A percentile compares a stretch with the other conserved stretches of the same genome.
phyloP scores from a whole-genome alignment of 108 stramenopile genomes.

The Pseudonitzschia pungens region DNA sequence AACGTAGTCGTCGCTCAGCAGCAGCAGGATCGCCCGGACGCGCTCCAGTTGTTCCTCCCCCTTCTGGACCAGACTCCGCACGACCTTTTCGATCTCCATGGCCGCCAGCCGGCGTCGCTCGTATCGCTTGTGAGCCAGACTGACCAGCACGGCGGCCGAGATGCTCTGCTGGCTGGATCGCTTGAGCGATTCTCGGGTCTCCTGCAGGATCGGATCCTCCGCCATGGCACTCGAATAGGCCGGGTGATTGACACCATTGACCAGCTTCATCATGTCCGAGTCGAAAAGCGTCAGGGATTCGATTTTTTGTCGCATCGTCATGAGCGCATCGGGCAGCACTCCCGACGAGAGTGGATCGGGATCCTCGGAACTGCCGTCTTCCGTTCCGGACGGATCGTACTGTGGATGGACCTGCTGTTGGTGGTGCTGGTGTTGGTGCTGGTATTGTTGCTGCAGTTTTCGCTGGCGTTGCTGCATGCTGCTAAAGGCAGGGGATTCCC shows the following conservation, averaged over 20 bases:
- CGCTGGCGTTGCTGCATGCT: slow-evolving; percentile 4
- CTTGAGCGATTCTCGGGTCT: slow-evolving; percentile 71
- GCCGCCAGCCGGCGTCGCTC: slow-evolving; percentile 86
- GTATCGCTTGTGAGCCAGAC: slow-evolving; percentile 86
- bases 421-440: neutral
- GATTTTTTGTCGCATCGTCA: slow-evolving; percentile 77
- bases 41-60: slow-evolving; percentile 59
- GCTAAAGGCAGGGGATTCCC: neutral
- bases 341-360: slow-evolving; percentile 41
- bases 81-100: slow-evolving; percentile 92
- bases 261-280: slow-evolving; percentile 60
- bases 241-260: slow-evolving; percentile 17
- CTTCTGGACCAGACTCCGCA: slow-evolving; percentile 63
- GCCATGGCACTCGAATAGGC: neutral
- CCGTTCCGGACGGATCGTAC: neutral
- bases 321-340: slow-evolving; percentile 71
- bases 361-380: neutral
- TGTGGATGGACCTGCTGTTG: neutral
- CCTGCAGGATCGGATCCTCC: slow-evolving; percentile 47
- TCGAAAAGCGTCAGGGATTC: slow-evolving; percentile 74
- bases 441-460: slow-evolving; percentile 1
- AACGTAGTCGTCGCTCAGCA: slow-evolving; percentile 85
- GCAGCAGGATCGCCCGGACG: slow-evolving; percentile 73
- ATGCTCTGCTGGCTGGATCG: slow-evolving; percentile 81
- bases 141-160: slow-evolving; percentile 79